These are phyloP conservation scores for Stephanodiscus triporus DNA, from an alignment of 108 stramenopile genomes.

Conservation along the genomic window DNA sequence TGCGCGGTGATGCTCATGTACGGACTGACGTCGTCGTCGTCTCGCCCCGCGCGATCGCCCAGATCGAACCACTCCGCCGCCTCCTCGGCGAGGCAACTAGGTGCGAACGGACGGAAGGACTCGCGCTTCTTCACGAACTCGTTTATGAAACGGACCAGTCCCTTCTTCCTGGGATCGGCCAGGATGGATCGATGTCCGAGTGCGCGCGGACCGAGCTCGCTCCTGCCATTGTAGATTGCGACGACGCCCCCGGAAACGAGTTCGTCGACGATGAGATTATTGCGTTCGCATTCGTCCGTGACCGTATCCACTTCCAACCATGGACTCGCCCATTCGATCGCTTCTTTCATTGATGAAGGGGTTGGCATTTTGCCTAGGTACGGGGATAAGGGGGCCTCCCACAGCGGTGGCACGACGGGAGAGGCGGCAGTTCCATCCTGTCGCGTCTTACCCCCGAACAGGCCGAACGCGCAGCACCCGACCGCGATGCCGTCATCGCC, in stretches of 20 bases:
- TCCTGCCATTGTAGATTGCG: constrained; percentile 88
- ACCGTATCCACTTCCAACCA: constrained; percentile 76
- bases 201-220: constrained; percentile 93
- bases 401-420: constrained; percentile 40
- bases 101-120: constrained; percentile 94
- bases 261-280: constrained; percentile 69
- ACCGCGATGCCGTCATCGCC: constrained; percentile 95
- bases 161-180: constrained; percentile 88
- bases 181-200: constrained; percentile 93
- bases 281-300: constrained; percentile 53
- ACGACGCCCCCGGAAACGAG: constrained; percentile 83
- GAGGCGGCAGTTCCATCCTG: background rate
- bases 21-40: constrained; percentile 69
- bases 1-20: constrained; percentile 90
- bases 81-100: constrained; percentile 90
- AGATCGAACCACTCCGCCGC: constrained; percentile 84
- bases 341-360: constrained; percentile 66
- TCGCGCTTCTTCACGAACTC: constrained; percentile 89
- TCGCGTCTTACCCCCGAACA: constrained; percentile 69
- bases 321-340: constrained; percentile 73
- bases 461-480: constrained; percentile 91
- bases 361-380: constrained; percentile 71
- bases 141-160: constrained; percentile 87
- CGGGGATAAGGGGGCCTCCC: constrained; percentile 74
- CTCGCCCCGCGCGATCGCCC: constrained; percentile 37